Evolutionary conservation across 2,329 filamentous ascomycete genomes (phyloP).

Genomic region (Xenosphaeropsis pyriputrescens): DNA sequence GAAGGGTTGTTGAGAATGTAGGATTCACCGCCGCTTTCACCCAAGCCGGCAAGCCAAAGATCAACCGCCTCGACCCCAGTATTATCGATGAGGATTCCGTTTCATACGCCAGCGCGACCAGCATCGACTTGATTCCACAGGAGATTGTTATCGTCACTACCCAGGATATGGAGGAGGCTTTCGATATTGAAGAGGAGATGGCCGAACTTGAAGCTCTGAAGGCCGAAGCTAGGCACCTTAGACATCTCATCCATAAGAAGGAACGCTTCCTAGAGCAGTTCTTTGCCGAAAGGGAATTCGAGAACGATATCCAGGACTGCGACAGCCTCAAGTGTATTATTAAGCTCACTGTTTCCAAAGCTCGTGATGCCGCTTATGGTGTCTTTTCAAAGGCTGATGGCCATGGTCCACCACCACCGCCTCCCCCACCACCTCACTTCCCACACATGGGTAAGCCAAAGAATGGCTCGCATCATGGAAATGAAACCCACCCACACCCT

Average conservation of each 20-base stretch:
- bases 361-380: constrained; percentile 21
- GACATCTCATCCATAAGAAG: constrained; percentile 26
- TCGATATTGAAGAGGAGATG: constrained; percentile 25
- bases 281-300: constrained; percentile 20
- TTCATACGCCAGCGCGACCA: neutral
- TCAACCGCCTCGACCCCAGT: neutral
- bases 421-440: constrained; percentile 8
- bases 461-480: constrained; percentile 10
- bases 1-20: constrained; percentile 21
- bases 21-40: constrained; percentile 29
- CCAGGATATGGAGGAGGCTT: constrained; percentile 20
- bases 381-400: constrained; percentile 17
- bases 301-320: constrained; percentile 20
- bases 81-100: neutral
- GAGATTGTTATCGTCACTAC: constrained; percentile 7
- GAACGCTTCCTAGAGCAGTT: constrained; percentile 18
- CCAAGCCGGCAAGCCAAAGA: constrained; percentile 18
- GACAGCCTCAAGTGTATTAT: constrained; percentile 28
- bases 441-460: constrained; percentile 13
- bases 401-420: constrained; percentile 9
- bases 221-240: constrained; percentile 24
- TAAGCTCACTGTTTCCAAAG: constrained; percentile 21
- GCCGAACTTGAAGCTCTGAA: constrained; percentile 28
- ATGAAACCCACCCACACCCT: constrained; percentile 11
- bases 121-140: constrained; percentile 2